A percentile compares a stretch with the other conserved stretches of the same genome.
Conservation (phyloP, 2,329 filamentous ascomycete genomes). For the Pochonia chlamydosporia region DNA sequence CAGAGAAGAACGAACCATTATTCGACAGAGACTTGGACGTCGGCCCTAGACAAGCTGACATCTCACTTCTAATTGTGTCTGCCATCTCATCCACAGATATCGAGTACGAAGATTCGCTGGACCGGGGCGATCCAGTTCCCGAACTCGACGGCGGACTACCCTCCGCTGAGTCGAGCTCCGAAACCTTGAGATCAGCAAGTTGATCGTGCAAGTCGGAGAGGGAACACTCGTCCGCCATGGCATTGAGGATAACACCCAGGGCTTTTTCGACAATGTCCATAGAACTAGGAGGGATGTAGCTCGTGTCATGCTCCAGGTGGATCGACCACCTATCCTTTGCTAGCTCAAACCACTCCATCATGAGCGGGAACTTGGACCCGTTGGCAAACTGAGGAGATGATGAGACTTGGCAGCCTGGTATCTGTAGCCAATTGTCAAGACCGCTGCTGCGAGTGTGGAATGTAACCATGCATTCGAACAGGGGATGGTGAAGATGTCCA, state of each 20-base stretch:
- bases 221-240: neutral
- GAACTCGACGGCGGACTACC: neutral
- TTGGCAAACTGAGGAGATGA: constrained; percentile 4
- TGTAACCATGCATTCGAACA: constrained; percentile 9
- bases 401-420: neutral
- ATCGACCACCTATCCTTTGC: constrained; percentile 3
- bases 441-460: constrained; percentile 4
- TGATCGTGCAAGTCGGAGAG: neutral
- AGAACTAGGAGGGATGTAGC: neutral
- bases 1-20: constrained; percentile 3
- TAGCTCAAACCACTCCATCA: constrained; percentile 9
- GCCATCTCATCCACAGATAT: constrained; percentile 1
- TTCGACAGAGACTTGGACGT: neutral
- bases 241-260: neutral
- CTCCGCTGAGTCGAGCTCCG: neutral
- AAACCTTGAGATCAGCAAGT: neutral
- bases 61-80: neutral
- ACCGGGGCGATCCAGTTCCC: neutral
- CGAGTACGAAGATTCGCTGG: neutral
- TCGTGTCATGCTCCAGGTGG: constrained; percentile 8
- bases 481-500: constrained; percentile 3
- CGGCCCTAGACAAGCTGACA: neutral
- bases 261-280: constrained; percentile 2
- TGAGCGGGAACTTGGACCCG: constrained; percentile 8
- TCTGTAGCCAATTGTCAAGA: constrained; percentile 6